A percentile compares a stretch with the other conserved stretches of the same genome.
Evolutionary conservation across 139 green algal genomes (phyloP).

Genomic region (Micromonas commoda): DNA sequence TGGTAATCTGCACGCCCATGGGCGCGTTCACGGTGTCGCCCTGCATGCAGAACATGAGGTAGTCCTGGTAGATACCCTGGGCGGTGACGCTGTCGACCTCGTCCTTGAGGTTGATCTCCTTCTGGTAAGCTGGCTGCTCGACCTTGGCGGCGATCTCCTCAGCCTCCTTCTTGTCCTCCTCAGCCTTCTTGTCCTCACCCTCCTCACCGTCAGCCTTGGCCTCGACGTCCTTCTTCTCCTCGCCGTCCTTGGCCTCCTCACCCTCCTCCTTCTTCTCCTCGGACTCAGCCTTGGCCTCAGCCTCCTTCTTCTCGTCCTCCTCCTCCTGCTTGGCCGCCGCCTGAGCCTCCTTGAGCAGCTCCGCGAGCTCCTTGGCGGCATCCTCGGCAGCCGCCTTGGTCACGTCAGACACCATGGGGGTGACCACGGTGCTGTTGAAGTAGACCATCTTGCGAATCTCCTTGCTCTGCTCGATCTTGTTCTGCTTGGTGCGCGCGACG

Average conservation of each 20-base stretch:
- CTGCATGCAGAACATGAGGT: slow-evolving; percentile 72
- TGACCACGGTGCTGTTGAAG: slow-evolving; percentile 84
- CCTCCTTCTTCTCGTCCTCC: slow-evolving; percentile 26
- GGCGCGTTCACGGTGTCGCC: slow-evolving; percentile 79
- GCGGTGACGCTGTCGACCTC: slow-evolving; percentile 69
- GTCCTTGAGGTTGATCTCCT: slow-evolving; percentile 85
- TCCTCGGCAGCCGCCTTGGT: slow-evolving; percentile 31
- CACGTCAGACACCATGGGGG: slow-evolving; percentile 66
- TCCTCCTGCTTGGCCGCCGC: slow-evolving; percentile 35
- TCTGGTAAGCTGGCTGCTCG: slow-evolving; percentile 48
- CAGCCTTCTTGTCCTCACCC: slow-evolving; percentile 30
- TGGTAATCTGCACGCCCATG: slow-evolving; percentile 67
- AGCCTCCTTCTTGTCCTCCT: slow-evolving; percentile 47
- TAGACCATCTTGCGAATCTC: slow-evolving; percentile 90
- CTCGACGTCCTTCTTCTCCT: background rate
- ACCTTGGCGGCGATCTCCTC: slow-evolving; percentile 38
- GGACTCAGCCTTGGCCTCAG: slow-evolving; percentile 19
- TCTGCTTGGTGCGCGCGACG: slow-evolving; percentile 43
- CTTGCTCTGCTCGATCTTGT: slow-evolving; percentile 61
- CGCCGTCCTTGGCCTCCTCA: slow-evolving; percentile 30
- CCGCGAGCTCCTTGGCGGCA: slow-evolving; percentile 38
- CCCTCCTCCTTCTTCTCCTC: slow-evolving; percentile 33
- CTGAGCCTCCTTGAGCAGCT: slow-evolving; percentile 29
- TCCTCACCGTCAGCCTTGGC: slow-evolving; percentile 22
- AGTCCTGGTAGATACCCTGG: slow-evolving; percentile 87